These are phyloP conservation scores for Trifolium pratense DNA, from an alignment of 306 rosid species.

Conservation along the genomic window DNA sequence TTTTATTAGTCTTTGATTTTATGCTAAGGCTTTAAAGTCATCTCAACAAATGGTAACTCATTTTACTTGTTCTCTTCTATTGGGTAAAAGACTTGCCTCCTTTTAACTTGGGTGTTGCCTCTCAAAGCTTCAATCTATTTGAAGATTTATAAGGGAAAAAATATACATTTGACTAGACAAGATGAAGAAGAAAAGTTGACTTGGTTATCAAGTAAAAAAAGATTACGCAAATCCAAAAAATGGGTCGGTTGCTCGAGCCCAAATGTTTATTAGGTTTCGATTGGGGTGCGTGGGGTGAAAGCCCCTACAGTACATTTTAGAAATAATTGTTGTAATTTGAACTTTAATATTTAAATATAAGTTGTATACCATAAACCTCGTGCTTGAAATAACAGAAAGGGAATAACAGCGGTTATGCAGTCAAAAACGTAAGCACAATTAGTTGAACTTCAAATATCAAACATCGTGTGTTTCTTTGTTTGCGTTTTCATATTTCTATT, in stretches of 20 bases:
- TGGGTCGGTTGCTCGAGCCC: not conserved
- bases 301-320: not conserved
- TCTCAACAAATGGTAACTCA: not conserved
- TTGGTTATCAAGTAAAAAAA: not conserved
- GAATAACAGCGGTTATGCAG: rapidly evolving
- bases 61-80: not conserved
- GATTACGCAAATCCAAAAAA: too few relatives aligned
- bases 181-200: not conserved
- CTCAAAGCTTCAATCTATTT: too few relatives aligned
- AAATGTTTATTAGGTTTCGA: not conserved
- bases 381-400: too few relatives aligned
- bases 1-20: not conserved
- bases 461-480: not conserved
- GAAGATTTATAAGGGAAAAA: too few relatives aligned
- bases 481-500: too few relatives aligned
- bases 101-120: not conserved
- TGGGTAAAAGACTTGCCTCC: not conserved
- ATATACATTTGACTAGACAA: not conserved
- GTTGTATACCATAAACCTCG: too few relatives aligned
- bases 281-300: not conserved
- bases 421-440: not conserved
- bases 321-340: not conserved
- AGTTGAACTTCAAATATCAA: not conserved
- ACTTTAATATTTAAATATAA: not conserved
- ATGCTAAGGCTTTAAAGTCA: not conserved